phyloP scores from a whole-genome alignment of 129 eudicot species.

The carrot (Daucus carota) region DH1_v3.0 NC_030388.2:25063001-25063500 shows the following conservation, averaged over 20 bases:
- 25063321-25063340: constrained; percentile 14
- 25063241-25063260: background rate
- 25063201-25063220: background rate
- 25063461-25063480: constrained; percentile 13
- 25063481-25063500: constrained; percentile 16
- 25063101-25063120: too few relatives aligned
- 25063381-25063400: constrained; percentile 18
- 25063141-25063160: background rate
- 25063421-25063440: background rate
- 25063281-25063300: constrained; percentile 13
- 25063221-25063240: too few relatives aligned
- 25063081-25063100: background rate
- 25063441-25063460: constrained; percentile 15
- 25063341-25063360: constrained; percentile 15
- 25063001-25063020: background rate
- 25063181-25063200: background rate
- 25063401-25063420: constrained; percentile 15
- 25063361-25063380: constrained; percentile 7
- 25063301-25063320: constrained; percentile 10
- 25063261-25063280: background rate
- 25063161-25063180: background rate
- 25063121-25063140: background rate
- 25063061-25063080: background rate
- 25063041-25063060: too few relatives aligned
- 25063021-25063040: background rate